A percentile compares a stretch with the other conserved stretches of the same genome.
Evolutionary conservation across 2,329 filamentous ascomycete species (phyloP).

Genomic region (Fusarium musae): DNA sequence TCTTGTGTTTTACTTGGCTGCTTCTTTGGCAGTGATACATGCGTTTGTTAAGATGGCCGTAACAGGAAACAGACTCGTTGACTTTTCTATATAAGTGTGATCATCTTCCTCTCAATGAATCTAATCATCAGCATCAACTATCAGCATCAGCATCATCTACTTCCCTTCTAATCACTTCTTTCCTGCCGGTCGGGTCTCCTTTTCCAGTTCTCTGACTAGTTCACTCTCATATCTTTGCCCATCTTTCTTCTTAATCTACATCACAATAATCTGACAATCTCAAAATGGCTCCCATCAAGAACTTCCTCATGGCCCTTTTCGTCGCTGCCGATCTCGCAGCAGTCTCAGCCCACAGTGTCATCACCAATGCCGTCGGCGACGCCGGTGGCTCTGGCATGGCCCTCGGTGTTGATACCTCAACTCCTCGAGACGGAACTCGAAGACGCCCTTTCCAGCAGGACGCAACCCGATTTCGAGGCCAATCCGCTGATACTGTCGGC

Average conservation of each 20-base stretch:
- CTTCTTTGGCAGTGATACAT: not conserved
- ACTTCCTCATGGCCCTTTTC: conserved; percentile 3
- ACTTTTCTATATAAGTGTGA: conserved; percentile 2
- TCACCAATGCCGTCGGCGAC: conserved; percentile 59
- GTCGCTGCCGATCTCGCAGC: conserved; percentile 13
- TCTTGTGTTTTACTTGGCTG: not conserved
- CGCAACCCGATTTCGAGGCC: conserved; percentile 50
- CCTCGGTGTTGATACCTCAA: conserved; percentile 62
- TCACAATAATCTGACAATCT: not conserved
- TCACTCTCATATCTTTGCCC: not conserved
- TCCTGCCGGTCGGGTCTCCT: conserved; percentile 22
- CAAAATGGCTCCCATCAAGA: conserved; percentile 16
- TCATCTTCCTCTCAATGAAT: not conserved
- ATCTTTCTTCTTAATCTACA: not conserved
- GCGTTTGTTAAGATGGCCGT: not conserved
- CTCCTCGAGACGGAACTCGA: conserved; percentile 70
- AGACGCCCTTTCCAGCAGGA: conserved; percentile 73
- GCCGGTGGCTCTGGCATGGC: conserved; percentile 66
- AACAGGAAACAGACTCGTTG: not conserved
- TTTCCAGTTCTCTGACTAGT: not conserved
- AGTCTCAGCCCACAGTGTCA: conserved; percentile 6
- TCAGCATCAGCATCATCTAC: not conserved
- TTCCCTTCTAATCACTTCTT: not conserved
- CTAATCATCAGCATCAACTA: conserved; percentile 3
- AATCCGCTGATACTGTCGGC: not conserved